Base-by-base conservation (phyloP, 2,329 filamentous ascomycete genomes). In the Talaromyces marneffei region DNA sequence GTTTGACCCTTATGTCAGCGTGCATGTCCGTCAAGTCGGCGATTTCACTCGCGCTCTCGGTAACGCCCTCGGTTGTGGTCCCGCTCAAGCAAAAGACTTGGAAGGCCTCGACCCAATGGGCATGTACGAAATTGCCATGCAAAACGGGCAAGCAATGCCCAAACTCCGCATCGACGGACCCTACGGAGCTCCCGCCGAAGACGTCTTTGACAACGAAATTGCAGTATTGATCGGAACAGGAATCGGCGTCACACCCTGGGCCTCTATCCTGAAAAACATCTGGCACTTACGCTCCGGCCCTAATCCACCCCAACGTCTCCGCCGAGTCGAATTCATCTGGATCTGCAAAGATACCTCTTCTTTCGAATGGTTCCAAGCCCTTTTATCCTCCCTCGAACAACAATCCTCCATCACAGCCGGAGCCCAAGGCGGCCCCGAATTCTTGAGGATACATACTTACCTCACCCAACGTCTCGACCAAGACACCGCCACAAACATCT, bases 281-380 rank as follows among this genome's bases (percentile, higher is more conserved):
- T 99, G 92, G 91, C 93, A 99, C 75, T 83, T 96, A 70, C 91
- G 94, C 65, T 88, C 94, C 66, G 86, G 88, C 16, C 92, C 93
- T 7, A 94, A 97, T 79, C 91, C 92, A 25, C 92, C 93, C 1
- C 87, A 85, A 55, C 90, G 93, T 71, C 87, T 99, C 52, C 90
- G 92, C 63, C 89, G 94, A 74, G 93, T 99, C 33, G 94, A 99
- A 75, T 99, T 99, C 77, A 95, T 99, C 80, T 99, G 94, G 94
- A 88, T 97, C 57, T 97, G 93, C 83, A 94, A 90, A 75, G 92
- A 97, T 71, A 96, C 92, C 0, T 89, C 85, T 35, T 96, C 92
- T 0, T 99, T 99, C 71, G 94, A 97, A 78, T 99, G 94, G 94
- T 97, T 99, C 82, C 94, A 99, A 74, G 92, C 90, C 1, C 86